phyloP scores from a whole-genome alignment of 148 eudicot species.

The Rhododendron molle region DNA sequence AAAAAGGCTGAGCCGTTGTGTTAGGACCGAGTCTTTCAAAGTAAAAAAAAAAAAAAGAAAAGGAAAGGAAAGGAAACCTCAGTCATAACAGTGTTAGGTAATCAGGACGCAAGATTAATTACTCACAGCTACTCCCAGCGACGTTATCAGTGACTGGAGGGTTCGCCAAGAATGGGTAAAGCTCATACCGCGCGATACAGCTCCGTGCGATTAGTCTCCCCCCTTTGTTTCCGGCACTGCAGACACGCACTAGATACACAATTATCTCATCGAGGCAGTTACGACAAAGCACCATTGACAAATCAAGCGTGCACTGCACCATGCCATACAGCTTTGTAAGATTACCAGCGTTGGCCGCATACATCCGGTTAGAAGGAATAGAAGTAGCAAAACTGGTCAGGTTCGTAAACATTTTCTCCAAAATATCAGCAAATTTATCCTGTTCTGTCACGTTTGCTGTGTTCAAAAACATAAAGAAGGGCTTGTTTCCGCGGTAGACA shows the following conservation, averaged over 20 bases:
- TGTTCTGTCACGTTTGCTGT: background rate
- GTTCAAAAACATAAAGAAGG: background rate
- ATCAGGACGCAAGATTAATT: too few species aligned
- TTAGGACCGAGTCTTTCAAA: too few species aligned
- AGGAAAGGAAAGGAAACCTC: too few species aligned
- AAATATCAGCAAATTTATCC: background rate
- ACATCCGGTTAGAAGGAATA: background rate
- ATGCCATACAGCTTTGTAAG: background rate
- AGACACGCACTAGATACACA: background rate
- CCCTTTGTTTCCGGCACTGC: slow-evolving; percentile 4
- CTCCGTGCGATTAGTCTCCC: slow-evolving; percentile 12
- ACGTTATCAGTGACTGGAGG: background rate
- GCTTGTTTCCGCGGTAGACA: background rate
- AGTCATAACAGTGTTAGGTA: too few species aligned
- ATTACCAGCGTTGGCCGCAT: background rate
- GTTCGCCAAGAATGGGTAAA: background rate
- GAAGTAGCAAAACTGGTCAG: background rate
- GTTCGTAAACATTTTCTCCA: background rate
- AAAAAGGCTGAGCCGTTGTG: too few species aligned
- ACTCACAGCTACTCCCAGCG: too few species aligned
- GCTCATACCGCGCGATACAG: slow-evolving; percentile 23
- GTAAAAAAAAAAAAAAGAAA: too few species aligned
- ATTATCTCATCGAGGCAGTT: slow-evolving; percentile 9
- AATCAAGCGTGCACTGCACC: slow-evolving; percentile 25
- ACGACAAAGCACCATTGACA: background rate